Base-by-base conservation (phyloP, 345 rosid genomes). In the Raphanus sativus region DNA sequence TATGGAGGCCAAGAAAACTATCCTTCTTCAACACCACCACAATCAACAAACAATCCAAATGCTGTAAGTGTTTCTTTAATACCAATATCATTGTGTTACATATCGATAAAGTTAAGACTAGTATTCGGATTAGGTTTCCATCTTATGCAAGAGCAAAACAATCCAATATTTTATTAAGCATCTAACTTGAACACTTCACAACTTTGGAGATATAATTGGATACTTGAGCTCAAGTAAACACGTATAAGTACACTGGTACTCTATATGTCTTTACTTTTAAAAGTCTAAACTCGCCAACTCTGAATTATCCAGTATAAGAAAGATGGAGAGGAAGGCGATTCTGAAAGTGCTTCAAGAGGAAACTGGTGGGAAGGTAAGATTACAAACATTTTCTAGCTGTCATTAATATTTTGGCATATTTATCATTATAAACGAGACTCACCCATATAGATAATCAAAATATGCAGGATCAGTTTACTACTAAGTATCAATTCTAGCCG, bases 301-400 rank as follows among this genome's bases (percentile, higher is more conserved):
- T 60, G 69, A 67, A 9, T 10, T 42, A 11, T 45, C 5, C 81
- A 94, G 93, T 66, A 79, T 77, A 87, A 94, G 88, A 89, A 86
- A 81, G 88, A 86, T 64, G 88, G 78, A 24, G 86, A 65, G 45
- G 85, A 87, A 71, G 86, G 64, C 70, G 86, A 86, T 82, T 65
- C 88, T 1, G 80, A 86, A 50, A 73, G 86, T 79, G 97, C 90
- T 67, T 90, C 94, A 4, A 85, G 96, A 82, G 98, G 96, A 17
- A 90, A 94, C 69, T 94, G 98, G 98, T 94, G 98, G 98, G 85
- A 91, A 81, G 98, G 98, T 93, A 83, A 62, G 79, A 34, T 62
- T 30, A 26, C 48, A 60, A 33, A 25, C 33, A 59, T 59, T 33
- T 52, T 50, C 24, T n/a, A n/a, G n/a, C n/a, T 29, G 9, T 32